Base-by-base conservation (phyloP, 352 stramenopile genomes). In the Pythium chondricola region DNA sequence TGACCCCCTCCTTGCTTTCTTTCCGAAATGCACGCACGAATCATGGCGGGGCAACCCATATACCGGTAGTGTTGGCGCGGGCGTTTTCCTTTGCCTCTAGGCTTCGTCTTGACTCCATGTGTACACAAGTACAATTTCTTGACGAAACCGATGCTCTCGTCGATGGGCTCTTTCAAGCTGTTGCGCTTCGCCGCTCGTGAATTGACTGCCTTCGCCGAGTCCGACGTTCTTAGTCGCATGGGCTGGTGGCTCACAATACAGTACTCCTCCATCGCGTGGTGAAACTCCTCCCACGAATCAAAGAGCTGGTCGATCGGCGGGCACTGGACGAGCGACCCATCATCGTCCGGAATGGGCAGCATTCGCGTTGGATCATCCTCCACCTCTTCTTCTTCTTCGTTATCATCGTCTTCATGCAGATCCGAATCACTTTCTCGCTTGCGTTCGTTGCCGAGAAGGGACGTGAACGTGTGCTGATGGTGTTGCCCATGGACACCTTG, bases 51-150 rank as follows among this genome's bases (percentile, higher is more conserved):
- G 32, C 80, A 91, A 10, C 80, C 80, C 76, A 88, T 86, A 56
- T 91, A 91, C 4, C 80, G 72, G 39, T 91, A 91, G 53, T 88
- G 80, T 53, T 91, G 80, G 39, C 80, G 64, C 24, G 80, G 80
- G 6, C 80, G 60, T 46, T 91, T 91, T 20, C 80, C 80, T 49
- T 91, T 91, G 36, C 80, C 80, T 26, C 80, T 67, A 17, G 80
- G 80, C 61, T 91, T 91, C 24, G 80, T 85, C 58, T 91, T 91
- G 21, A 91, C 80, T 32, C 80, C 80, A 27, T 91, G 80, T 26
- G 80, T 91, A 58, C 80, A 91, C 46, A 88, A 59, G 31, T 91
- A 91, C 3, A 91, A 65, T 38, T 91, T 91, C 61, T 91, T 91
- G 17, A 91, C 80, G 40, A 91, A 91, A 8, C 80, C 80, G 18